Conservation (phyloP, 2,329 filamentous ascomycete species). For the Paradendryphiella salina region DNA sequence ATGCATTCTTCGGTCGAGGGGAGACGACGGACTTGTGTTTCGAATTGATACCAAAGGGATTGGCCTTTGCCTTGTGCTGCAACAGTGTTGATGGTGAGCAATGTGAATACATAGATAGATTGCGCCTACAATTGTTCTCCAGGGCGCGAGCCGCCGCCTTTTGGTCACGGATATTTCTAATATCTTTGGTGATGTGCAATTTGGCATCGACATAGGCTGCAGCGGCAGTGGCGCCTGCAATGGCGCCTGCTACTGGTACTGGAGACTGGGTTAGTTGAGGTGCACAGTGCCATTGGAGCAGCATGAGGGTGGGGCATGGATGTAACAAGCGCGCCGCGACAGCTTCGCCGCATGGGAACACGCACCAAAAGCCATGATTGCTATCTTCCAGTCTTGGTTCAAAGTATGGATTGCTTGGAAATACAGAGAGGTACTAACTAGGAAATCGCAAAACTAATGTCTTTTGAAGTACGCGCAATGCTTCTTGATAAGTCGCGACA, state of each 20-base stretch:
- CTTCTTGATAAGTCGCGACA: slow-evolving; percentile 18
- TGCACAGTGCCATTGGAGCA: not conserved
- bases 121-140: slow-evolving; percentile 53
- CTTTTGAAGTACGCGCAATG: slow-evolving; percentile 4
- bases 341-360: slow-evolving; percentile 1
- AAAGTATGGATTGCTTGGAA: not conserved
- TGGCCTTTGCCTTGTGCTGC: slow-evolving; percentile 51
- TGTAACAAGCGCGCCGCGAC: slow-evolving; percentile 5
- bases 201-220: slow-evolving; percentile 70
- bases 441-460: not conserved
- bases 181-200: slow-evolving; percentile 67
- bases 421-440: not conserved
- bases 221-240: slow-evolving; percentile 45
- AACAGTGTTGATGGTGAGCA: slow-evolving; percentile 2
- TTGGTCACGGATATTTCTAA: slow-evolving; percentile 52
- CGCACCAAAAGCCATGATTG: slow-evolving; percentile 18
- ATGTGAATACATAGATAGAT: not conserved
- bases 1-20: slow-evolving; percentile 60
- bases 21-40: slow-evolving; percentile 57
- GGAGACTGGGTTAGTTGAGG: slow-evolving; percentile 12
- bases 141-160: slow-evolving; percentile 52
- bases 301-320: not conserved
- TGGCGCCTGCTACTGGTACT: slow-evolving; percentile 42
- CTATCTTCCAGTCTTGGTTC: not conserved
- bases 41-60: slow-evolving; percentile 69